Percentiles rank a stretch among this genome's conserved stretches.
These are phyloP conservation scores for Penicillium lagena DNA, from an alignment of 495 filamentous ascomycete genomes.

Conservation along the genomic window DNA sequence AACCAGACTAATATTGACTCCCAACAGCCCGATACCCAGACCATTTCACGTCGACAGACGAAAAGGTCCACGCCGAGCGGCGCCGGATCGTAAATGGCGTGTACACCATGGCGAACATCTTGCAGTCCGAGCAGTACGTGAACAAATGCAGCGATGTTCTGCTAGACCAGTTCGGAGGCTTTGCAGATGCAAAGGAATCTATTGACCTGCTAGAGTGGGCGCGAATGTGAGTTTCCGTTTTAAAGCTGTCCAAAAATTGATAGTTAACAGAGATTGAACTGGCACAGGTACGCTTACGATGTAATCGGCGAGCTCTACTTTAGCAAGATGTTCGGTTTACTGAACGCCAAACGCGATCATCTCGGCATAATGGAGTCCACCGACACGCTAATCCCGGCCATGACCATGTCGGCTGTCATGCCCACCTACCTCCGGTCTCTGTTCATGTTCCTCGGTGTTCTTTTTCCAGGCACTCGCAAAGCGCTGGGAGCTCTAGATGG, in stretches of 20 bases:
- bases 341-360: constrained; percentile 11
- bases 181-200: constrained; percentile 10
- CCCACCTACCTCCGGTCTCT: constrained; percentile 12
- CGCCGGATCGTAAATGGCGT: constrained; percentile 23
- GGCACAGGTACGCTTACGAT: constrained; percentile 26
- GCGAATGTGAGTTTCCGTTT: constrained; percentile 7
- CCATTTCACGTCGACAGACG: constrained; percentile 13
- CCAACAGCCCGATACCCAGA: constrained; percentile 10
- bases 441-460: constrained; percentile 11
- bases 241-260: no score
- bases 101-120: constrained; percentile 23
- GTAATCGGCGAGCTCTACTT: constrained; percentile 33
- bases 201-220: constrained; percentile 16
- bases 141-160: constrained; percentile 19
- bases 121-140: constrained; percentile 22
- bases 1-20: background rate
- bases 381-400: constrained; percentile 18
- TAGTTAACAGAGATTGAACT: background rate
- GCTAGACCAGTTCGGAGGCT: constrained; percentile 11
- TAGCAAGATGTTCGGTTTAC: constrained; percentile 30
- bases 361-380: constrained; percentile 11
- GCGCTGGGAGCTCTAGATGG: constrained; percentile 7
- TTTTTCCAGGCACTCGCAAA: constrained; percentile 5
- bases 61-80: constrained; percentile 19
- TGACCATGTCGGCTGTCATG: constrained; percentile 16